Evolutionary conservation across 768 basidiomycete species (phyloP), one percentile per base, ranked within the genome.

Genomic region (Phaeotremella fagi): DNA sequence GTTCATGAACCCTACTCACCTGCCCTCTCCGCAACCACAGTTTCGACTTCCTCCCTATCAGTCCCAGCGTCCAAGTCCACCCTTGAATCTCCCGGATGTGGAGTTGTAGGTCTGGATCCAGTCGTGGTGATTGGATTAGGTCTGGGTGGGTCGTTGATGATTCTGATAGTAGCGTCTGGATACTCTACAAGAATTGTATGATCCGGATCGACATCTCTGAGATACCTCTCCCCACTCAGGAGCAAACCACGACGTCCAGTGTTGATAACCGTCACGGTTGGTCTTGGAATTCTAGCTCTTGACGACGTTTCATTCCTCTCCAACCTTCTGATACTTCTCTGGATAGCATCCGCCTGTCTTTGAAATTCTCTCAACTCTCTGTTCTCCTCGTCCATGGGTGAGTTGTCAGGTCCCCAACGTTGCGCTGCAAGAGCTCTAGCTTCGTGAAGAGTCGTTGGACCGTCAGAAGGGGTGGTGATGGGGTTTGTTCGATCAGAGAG

Each of bases 1-100:
- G 45, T 4, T 48, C 27, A 27, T 35, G 11, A 11, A 48, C 45
- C 52, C 27, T 31, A 49, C 26, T 35, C 33, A n/a, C 38, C n/a
- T n/a, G n/a, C n/a, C n/a, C n/a, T n/a, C n/a, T n/a, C n/a, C n/a
- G n/a, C 55, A 26, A 41, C 37, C 26, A 57, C 45, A 4, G 42
- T 27, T n/a, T 41, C 38, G 15, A 42, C 54, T 42, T 49, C 48
- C 3, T 48, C 48, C 20, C 38, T 22, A 11, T 41, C 16, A 16
- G 16, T 16, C 9, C 31, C 31, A 33, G 16, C 7, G 16, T 7
- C 31, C 31, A 7, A 7, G 31, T 7, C 31, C 16, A 7, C 31
- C 31, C 31, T 7, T 33, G 31, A 7, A 7, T 33, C 31, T 16
- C 31, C 16, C 31, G 31, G 38, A 14, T 20, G 38, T 12, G 38